Conservation (phyloP, 2,329 filamentous ascomycete genomes). For the Ceratocystis diversiconidia region DNA sequence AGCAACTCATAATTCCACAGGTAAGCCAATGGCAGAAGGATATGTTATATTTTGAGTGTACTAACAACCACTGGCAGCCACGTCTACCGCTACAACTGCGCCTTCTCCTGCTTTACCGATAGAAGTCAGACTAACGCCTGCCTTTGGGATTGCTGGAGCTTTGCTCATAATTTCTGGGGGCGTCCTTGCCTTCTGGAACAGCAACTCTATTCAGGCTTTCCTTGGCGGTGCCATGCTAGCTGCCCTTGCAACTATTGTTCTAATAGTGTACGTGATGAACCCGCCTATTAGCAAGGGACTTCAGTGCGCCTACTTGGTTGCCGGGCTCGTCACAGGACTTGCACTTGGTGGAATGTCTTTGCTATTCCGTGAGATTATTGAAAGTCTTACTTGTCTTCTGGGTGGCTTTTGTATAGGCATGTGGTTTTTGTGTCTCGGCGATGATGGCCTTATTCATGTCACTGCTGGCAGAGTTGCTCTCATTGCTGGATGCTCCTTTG, state of each 20-base stretch:
- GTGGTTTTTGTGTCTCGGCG: constrained; percentile 72
- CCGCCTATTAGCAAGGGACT: constrained; percentile 59
- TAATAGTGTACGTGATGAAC: constrained; percentile 81
- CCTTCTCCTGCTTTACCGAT: constrained; percentile 36
- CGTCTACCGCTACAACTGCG: not conserved
- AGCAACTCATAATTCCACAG: not conserved
- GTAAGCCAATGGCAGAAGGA: not conserved
- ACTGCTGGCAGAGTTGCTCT: constrained; percentile 55
- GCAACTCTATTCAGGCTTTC: constrained; percentile 63
- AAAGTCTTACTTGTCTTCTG: constrained; percentile 67
- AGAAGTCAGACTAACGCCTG: constrained; percentile 61
- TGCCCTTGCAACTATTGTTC: constrained; percentile 59
- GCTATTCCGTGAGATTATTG: constrained; percentile 71
- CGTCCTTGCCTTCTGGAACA: constrained; percentile 60
- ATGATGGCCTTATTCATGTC: constrained; percentile 57
- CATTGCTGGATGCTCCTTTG: constrained; percentile 57
- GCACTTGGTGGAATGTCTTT: constrained; percentile 60
- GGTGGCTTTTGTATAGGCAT: constrained; percentile 76
- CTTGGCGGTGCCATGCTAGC: constrained; percentile 63
- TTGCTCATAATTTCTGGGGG: constrained; percentile 61
- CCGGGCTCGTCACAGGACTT: constrained; percentile 55
- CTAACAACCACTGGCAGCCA: not conserved
- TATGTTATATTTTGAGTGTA: not conserved
- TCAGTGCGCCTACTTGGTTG: constrained; percentile 78
- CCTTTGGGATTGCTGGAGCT: constrained; percentile 62